Base-by-base conservation (phyloP, 768 basidiomycete genomes). In the Rhodocollybia butyracea region DNA sequence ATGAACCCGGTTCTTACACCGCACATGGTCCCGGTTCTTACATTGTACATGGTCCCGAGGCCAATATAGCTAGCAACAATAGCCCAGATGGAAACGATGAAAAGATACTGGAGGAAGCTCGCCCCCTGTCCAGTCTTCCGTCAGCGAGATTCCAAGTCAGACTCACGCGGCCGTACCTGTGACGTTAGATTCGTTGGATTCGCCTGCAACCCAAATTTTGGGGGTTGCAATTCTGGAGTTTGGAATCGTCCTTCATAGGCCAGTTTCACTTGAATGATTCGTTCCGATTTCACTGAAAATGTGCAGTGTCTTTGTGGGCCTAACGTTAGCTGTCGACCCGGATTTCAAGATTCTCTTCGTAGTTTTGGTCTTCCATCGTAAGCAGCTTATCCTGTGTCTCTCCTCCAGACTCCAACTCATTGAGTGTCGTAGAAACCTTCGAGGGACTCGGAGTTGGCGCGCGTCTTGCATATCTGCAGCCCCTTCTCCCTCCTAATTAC, bases 361-460 rank as follows among this genome's bases (percentile, higher is more conserved):
- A 56, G 96, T 98, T 51, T 68, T 97, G 26, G 72, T 94, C 63
- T 94, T 95, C 73, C 96, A 98, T 66, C 95, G 93, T 94, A 68
- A 66, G 89, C 82, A n/a, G 29, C 45, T 19, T 38, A 19, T 11
- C 15, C 27, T n/a, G n/a, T n/a, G n/a, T 54, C 40, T 5, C 17
- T 57, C 40, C 13, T 32, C 39, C n/a, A 15, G 11, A n/a, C 17
- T 19, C 46, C 41, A 8, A 22, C 13, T 53, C 31, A 17, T 26
- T n/a, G 22, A 19, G 24, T 34, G 10, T n/a, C 0, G 17, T 64
- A 94, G 91, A 96, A 79, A 88, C 82, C 38, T 98, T 98, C 64
- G 96, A 98, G 69, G 96, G 94, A 21, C 80, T 98, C 43, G 96
- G 94, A 68, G 76, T 98, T n/a, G 96, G 96, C 5, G 85, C 94